phyloP scores from a whole-genome alignment of 179 eudicot genomes.

The Dionaea muscipula region DNA sequence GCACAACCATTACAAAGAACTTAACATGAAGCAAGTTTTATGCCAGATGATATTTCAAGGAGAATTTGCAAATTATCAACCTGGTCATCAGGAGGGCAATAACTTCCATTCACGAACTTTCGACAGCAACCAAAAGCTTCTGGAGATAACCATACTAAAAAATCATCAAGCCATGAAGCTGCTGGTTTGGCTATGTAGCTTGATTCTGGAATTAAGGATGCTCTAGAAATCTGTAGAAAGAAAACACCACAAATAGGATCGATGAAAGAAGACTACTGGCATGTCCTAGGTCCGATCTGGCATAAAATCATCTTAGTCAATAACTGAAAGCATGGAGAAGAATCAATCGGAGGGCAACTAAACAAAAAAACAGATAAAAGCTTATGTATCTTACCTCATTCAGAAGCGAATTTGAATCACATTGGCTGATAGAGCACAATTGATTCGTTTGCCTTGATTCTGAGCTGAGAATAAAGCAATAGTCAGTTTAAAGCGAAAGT shows the following conservation, averaged over 20 bases:
- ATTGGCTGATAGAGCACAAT: conserved; percentile 83
- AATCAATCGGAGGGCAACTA: background rate
- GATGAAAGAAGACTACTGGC: background rate
- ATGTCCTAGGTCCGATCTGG: background rate
- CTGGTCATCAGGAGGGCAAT: conserved; percentile 97
- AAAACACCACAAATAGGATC: background rate
- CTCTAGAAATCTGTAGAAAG: conserved; percentile 65
- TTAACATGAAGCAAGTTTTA: too few species aligned
- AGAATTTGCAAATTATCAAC: conserved; percentile 19
- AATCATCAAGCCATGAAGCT: conserved; percentile 99
- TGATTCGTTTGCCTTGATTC: conserved; percentile 87
- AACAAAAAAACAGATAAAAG: background rate
- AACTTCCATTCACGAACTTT: conserved; percentile 83
- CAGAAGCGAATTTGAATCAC: conserved; percentile 84
- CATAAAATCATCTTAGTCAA: conserved; percentile 5
- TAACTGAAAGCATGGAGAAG: background rate
- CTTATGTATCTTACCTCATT: conserved; percentile 55
- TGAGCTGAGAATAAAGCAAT: conserved; percentile 39
- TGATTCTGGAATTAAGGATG: conserved; percentile 64
- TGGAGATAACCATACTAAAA: conserved; percentile 96
- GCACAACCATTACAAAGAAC: too few species aligned
- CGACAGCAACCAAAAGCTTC: conserved; percentile 99
- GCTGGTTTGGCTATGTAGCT: conserved; percentile 97
- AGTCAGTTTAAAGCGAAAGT: too few species aligned
- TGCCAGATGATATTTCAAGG: background rate